Evolutionary conservation across 148 eudicot genomes (phyloP).

Genomic region (Selenicereus undatus): DNA sequence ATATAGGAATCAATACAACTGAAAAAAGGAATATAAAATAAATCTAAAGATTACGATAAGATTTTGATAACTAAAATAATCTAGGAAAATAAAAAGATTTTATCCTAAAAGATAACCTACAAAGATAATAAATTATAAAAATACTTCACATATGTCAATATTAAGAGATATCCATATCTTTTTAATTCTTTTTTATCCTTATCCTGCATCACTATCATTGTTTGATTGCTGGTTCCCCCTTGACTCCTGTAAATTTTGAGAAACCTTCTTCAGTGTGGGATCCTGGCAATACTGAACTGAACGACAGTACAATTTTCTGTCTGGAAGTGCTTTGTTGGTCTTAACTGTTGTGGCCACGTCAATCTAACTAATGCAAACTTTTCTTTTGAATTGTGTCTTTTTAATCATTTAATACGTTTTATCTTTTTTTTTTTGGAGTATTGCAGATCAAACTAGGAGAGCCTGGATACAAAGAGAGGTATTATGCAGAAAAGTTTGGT

Average conservation of each 20-base stretch:
- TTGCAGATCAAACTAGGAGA: constrained; percentile 87
- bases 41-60: too few relatives aligned
- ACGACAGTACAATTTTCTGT: not conserved
- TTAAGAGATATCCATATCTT: too few relatives aligned
- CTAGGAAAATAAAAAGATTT: too few relatives aligned
- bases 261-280: not conserved
- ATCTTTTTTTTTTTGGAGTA: not conserved
- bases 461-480: constrained; percentile 94
- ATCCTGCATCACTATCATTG: too few relatives aligned
- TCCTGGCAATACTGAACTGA: not conserved
- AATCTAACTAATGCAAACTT: not conserved
- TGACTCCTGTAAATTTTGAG: not conserved
- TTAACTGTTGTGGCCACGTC: not conserved
- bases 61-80: too few relatives aligned
- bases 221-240: not conserved
- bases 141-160: too few relatives aligned
- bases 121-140: too few relatives aligned
- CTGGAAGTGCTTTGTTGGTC: not conserved
- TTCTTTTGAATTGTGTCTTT: not conserved
- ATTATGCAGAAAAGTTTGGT: constrained; percentile 85
- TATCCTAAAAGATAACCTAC: too few relatives aligned
- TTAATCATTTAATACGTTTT: not conserved
- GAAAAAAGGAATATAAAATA: too few relatives aligned
- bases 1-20: too few relatives aligned
- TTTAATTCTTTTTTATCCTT: too few relatives aligned